These are phyloP conservation scores for Trypanosoma melophagium DNA, from an alignment of 208 protist genomes.

Conservation along the genomic window DNA sequence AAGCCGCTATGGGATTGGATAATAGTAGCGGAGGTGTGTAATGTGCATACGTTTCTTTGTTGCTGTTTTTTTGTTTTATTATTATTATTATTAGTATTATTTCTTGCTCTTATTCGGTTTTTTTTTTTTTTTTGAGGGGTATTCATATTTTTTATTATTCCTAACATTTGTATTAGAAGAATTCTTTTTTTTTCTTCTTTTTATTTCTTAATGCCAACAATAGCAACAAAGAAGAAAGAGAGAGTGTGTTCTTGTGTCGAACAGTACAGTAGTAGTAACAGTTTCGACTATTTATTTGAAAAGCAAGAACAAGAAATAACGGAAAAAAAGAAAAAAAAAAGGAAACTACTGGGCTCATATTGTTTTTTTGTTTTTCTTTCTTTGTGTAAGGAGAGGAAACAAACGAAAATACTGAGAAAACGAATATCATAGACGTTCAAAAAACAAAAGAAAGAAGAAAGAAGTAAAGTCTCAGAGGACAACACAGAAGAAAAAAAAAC, in stretches of 20 bases:
- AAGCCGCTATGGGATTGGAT: neutral
- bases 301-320: no score
- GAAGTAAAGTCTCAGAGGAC: neutral
- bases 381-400: neutral
- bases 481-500: neutral
- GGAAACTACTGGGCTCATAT: neutral
- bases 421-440: neutral
- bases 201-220: neutral
- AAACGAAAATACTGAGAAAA: neutral
- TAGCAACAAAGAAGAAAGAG: no score
- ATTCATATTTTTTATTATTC: neutral
- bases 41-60: constrained; percentile 10
- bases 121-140: neutral
- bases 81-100: constrained; percentile 5
- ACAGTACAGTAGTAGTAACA: neutral
- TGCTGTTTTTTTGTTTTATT: constrained; percentile 14
- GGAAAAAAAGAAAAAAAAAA: no score
- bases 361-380: constrained; percentile 25
- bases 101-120: neutral
- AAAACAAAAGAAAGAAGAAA: neutral
- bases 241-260: no score
- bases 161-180: neutral
- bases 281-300: neutral
- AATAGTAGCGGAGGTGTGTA: neutral
- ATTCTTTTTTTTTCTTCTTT: neutral